Conservation (phyloP, 306 rosid genomes). For the Fragaria vesca region DNA sequence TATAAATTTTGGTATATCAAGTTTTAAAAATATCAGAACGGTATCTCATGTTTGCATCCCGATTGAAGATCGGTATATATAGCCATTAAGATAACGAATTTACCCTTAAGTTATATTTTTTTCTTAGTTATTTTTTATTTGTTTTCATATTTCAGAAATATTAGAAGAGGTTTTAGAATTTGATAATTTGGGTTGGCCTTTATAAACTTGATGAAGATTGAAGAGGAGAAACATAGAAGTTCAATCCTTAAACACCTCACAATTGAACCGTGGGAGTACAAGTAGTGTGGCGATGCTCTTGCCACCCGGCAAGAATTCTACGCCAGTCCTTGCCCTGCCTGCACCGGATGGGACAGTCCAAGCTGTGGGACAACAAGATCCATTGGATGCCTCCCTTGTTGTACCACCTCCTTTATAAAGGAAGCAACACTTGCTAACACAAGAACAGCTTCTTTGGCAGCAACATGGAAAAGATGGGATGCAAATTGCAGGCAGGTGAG, state of each 20-base stretch:
- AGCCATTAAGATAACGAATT: too few relatives aligned
- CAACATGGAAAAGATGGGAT: constrained; percentile 72
- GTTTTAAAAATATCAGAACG: too few relatives aligned
- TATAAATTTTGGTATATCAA: too few relatives aligned
- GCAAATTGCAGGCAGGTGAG: constrained; percentile 49
- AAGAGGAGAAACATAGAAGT: too few relatives aligned
- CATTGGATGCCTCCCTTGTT: constrained; percentile 69
- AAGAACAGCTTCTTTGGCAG: constrained; percentile 77
- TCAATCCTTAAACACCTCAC: constrained; percentile 32
- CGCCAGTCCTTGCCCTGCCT: constrained; percentile 68
- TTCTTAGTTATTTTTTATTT: too few relatives aligned
- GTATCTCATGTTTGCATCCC: too few relatives aligned
- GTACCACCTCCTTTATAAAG: constrained; percentile 78
- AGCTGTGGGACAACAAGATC: constrained; percentile 63
- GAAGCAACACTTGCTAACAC: constrained; percentile 70
- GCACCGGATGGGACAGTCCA: constrained; percentile 76
- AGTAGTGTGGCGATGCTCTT: constrained; percentile 70
- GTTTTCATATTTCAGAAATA: too few relatives aligned
- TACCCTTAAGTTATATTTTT: too few relatives aligned
- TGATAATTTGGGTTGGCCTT: too few relatives aligned
- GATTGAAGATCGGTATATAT: too few relatives aligned
- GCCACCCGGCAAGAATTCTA: constrained; percentile 39
- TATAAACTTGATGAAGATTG: too few relatives aligned
- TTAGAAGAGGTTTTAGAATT: too few relatives aligned
- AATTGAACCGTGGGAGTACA: constrained; percentile 65